Evolutionary conservation across 1,284 basidiomycete genomes (phyloP).

Genomic region (Singerocomus rubriflavus): DNA sequence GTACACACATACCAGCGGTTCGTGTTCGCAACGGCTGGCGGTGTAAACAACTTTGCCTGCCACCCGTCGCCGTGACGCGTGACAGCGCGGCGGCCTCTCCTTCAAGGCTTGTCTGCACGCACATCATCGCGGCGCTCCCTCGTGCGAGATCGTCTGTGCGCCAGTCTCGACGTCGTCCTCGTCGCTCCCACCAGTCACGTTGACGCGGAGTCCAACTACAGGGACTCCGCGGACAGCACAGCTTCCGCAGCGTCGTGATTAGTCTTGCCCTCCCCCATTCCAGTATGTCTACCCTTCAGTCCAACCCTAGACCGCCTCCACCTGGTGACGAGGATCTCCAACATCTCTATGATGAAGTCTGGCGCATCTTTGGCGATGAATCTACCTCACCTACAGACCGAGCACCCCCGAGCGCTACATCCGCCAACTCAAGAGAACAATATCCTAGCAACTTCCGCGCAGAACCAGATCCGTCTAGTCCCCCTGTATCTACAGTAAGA

Average conservation of each 20-base stretch:
- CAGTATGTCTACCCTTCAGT: conserved; percentile 30
- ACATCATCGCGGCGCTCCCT: conserved; percentile 1
- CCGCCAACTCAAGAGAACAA: conserved; percentile 19
- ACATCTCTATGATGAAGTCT: conserved; percentile 68
- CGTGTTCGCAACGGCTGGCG: conserved; percentile 1
- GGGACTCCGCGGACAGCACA: neutral
- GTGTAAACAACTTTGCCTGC: conserved; percentile 8
- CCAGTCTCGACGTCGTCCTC: conserved; percentile 1
- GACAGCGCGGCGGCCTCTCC: neutral
- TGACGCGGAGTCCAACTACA: conserved; percentile 3
- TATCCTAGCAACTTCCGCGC: conserved; percentile 19
- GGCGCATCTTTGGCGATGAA: conserved; percentile 58
- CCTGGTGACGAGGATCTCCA: conserved; percentile 67
- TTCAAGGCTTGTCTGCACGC: conserved; percentile 1
- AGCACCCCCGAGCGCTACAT: conserved; percentile 14
- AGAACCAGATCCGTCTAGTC: conserved; percentile 19
- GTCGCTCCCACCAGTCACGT: neutral
- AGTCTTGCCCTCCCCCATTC: conserved; percentile 7
- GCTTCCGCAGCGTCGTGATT: conserved; percentile 7
- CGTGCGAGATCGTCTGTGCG: neutral
- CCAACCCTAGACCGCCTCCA: conserved; percentile 36
- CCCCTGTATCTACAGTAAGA: conserved; percentile 11
- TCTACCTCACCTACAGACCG: conserved; percentile 24
- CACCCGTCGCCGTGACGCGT: neutral
- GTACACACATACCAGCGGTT: too few species aligned